phyloP scores from a whole-genome alignment of 352 stramenopile species.

The Globisporangium iwayamae region DNA sequence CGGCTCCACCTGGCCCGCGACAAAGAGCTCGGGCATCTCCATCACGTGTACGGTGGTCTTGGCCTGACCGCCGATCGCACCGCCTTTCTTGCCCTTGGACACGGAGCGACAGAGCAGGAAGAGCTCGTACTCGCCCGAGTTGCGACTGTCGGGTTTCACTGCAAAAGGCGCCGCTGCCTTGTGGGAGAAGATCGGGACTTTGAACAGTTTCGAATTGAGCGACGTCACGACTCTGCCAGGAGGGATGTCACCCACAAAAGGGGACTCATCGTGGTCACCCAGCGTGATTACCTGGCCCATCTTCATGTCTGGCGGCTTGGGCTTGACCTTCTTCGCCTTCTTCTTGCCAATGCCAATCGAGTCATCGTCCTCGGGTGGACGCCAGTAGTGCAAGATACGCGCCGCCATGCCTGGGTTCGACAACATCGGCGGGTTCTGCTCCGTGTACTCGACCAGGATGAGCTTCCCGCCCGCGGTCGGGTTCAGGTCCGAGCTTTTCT shows the following conservation, averaged over 20 bases:
- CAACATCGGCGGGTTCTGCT: constrained; percentile 78
- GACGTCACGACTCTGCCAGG: constrained; percentile 70
- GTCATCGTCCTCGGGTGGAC: constrained; percentile 52
- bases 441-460: constrained; percentile 83
- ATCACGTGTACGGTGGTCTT: constrained; percentile 78
- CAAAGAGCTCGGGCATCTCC: constrained; percentile 71
- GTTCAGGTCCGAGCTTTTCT: constrained; percentile 82
- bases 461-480: constrained; percentile 70
- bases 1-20: constrained; percentile 77
- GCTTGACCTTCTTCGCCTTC: constrained; percentile 63
- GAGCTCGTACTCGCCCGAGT: constrained; percentile 48
- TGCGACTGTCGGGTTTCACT: constrained; percentile 29
- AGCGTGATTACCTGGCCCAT: constrained; percentile 84
- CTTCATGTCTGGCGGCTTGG: constrained; percentile 72
- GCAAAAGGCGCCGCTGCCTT: constrained; percentile 54
- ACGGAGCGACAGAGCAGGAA: constrained; percentile 73
- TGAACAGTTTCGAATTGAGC: constrained; percentile 81
- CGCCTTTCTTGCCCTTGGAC: constrained; percentile 70
- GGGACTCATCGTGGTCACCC: constrained; percentile 73
- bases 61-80: constrained; percentile 21
- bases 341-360: constrained; percentile 56
- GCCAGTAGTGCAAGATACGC: constrained; percentile 84
- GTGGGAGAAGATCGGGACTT: constrained; percentile 78
- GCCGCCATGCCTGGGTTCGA: constrained; percentile 81
- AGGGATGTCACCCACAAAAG: constrained; percentile 81